These are phyloP conservation scores for Pythium rhizo-oryzae DNA, from an alignment of 352 stramenopile genomes.

Conservation along the genomic window DNA sequence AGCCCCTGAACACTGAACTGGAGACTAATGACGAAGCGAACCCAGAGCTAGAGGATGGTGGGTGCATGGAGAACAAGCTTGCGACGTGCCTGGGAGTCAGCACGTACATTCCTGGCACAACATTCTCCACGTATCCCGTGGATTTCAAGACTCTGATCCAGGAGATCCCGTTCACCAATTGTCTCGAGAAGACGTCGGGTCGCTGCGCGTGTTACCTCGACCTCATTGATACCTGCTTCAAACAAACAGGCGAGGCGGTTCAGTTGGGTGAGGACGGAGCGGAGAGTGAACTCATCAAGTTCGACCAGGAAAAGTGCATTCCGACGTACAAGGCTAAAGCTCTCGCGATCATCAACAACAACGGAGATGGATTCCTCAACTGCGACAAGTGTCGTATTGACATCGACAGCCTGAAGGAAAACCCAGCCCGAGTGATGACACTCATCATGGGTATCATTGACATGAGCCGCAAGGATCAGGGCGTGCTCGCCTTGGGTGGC, in stretches of 20 bases:
- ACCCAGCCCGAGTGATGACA: constrained; percentile 58
- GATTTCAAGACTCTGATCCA: constrained; percentile 77
- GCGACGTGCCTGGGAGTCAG: constrained; percentile 70
- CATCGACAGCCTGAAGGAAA: constrained; percentile 63
- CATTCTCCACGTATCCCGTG: constrained; percentile 52
- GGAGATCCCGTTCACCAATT: constrained; percentile 72
- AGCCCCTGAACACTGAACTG: constrained; percentile 1
- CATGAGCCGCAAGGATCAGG: constrained; percentile 58
- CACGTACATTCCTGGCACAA: constrained; percentile 36
- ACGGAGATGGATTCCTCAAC: constrained; percentile 63
- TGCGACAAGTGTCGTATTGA: constrained; percentile 77
- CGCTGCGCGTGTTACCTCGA: constrained; percentile 77
- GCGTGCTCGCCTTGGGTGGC: constrained; percentile 60
- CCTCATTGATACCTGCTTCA: constrained; percentile 65
- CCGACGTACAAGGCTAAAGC: constrained; percentile 51
- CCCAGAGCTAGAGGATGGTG: background rate
- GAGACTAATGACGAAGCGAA: constrained; percentile 5
- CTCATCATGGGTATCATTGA: constrained; percentile 55
- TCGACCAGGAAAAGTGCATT: constrained; percentile 70
- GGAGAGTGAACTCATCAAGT: constrained; percentile 35
- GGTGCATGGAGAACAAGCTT: constrained; percentile 70
- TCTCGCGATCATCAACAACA: constrained; percentile 55
- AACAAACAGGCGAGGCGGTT: constrained; percentile 44
- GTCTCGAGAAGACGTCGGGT: constrained; percentile 55
- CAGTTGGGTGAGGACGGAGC: background rate